Base-by-base conservation (phyloP, 495 filamentous ascomycete genomes). In the Paragyromitra xinjiangensis region DNA sequence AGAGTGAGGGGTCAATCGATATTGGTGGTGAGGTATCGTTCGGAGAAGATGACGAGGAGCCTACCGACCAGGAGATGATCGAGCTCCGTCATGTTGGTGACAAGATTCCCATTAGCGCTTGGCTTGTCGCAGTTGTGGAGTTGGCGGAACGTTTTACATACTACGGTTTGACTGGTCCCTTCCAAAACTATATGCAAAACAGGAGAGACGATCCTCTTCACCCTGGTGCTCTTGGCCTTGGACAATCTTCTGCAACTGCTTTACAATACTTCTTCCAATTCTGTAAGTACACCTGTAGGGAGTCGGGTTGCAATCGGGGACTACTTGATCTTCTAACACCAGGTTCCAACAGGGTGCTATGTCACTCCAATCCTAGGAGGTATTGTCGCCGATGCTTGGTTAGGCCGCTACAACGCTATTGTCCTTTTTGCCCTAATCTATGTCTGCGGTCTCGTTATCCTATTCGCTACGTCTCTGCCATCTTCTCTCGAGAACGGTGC, bases 361-460 rank as follows among this genome's bases (percentile, higher is more conserved):
- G 77, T 81, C 8, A 84, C 84, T 39, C 83, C 84, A 8, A 76
- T 85, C 19, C 58, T 85, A 16, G 84, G 83, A 11, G 84, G 83
- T 37, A 81, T 85, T 12, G 77, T 85, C 19, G 83, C 84, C 22
- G 84, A 86, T 42, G 83, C 85, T 44, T 85, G 84, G 75, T 75
- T 84, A 66, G 85, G 86, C 39, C 83, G 85, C 69, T 92, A 89
- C 83, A 86, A 83, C 50, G 86, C 90, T 55, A 91, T 93, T 73
- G 85, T 86, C 80, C 86, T 88, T 76, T 91, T 91, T 81, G 87
- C 92, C 0, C 50, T 78, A 0, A 86, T 92, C n/a, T 91, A 89
- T 71, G 87, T 91, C 79, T 50, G 90, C 65, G 89, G 89, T n/a
- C 90, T 92, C 80, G 82, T 91, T 42, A 85, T 92, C 66, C 87